Evolutionary conservation across 2,329 filamentous ascomycete genomes (phyloP), one percentile per base, ranked within the genome.

Genomic region (Paraconiothyrium brasiliense): DNA sequence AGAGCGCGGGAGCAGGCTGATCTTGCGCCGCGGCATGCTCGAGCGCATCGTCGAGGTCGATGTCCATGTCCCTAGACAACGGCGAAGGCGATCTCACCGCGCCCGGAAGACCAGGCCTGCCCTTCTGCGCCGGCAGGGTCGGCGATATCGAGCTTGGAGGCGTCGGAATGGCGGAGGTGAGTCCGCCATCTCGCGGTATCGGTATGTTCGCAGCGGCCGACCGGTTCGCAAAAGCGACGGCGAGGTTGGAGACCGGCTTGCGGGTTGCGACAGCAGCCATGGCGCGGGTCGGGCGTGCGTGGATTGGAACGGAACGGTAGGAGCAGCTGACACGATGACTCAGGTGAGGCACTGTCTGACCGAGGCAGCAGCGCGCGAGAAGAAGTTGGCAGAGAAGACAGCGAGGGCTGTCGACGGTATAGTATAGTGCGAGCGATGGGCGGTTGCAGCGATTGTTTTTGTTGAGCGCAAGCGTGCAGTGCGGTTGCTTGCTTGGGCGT

Each of bases 101-200:
- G 76, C 57, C 81, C 78, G 62, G 82, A 79, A 67, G 79, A 75
- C 52, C 83, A 85, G 83, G 62, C 79, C 90, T 91, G 76, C 91
- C 88, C 73, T 90, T 91, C 73, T 94, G 92, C 62, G 94, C 92
- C 71, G 91, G 89, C 69, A 97, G 86, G 70, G 88, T 90, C 52
- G 94, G 94, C 64, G 94, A 97, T 78, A 97, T 93, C 80, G 94
- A 97, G 84, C 94, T 96, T 64, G 94, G 94, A 76, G 94, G 94
- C 78, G 94, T 97, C 66, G 92, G 93, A 74, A 97, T 58, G 57
- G 64, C 64, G 63, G 61, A 55, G 54, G 58, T 59, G 65, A 69
- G 69, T 59, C 66, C 65, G 64, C 68, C 71, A 67, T 78, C 71
- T 60, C 74, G 70, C 20, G 65, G 47, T 54, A 73, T 73, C 54